Percentiles rank a stretch among this genome's conserved stretches.
These are phyloP conservation scores for Puccinellia tenuiflora DNA, from an alignment of 176 grass and related monocot species.

Conservation along the genomic window DNA sequence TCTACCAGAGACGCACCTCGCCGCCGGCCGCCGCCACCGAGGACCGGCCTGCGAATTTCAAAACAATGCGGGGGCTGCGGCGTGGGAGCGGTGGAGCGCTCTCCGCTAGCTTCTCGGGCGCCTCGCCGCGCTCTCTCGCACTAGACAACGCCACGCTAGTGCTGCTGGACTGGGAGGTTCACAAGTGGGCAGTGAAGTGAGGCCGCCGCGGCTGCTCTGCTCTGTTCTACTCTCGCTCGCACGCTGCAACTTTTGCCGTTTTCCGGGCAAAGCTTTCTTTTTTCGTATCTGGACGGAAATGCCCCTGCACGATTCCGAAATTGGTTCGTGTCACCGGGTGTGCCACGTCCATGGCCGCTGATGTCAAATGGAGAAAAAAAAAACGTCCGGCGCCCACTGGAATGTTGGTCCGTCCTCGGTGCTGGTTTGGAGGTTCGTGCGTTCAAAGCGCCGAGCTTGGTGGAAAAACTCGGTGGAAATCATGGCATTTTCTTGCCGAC, in stretches of 20 bases:
- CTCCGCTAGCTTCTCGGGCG: slow-evolving; percentile 18
- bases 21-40: background rate
- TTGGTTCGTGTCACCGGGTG: background rate
- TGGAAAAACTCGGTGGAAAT: too few species aligned
- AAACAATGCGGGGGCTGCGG: slow-evolving; percentile 40
- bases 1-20: background rate
- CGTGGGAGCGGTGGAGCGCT: background rate
- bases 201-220: background rate
- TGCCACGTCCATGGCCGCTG: background rate
- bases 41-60: slow-evolving; percentile 16
- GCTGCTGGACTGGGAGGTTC: background rate
- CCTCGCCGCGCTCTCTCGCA: slow-evolving; percentile 6
- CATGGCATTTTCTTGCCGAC: background rate
- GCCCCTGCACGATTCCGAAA: slow-evolving; percentile 17
- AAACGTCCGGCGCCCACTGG: background rate
- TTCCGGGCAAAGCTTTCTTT: slow-evolving; percentile 9
- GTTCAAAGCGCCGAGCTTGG: background rate
- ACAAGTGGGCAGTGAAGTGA: slow-evolving; percentile 18
- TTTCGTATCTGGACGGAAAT: slow-evolving; percentile 26
- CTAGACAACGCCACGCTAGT: background rate
- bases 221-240: background rate
- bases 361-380: background rate
- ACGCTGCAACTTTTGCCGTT: slow-evolving; percentile 37
- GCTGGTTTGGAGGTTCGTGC: background rate
- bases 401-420: background rate